phyloP scores from a whole-genome alignment of 2,329 filamentous ascomycete genomes.

The Laburnicola sp. region DNA sequence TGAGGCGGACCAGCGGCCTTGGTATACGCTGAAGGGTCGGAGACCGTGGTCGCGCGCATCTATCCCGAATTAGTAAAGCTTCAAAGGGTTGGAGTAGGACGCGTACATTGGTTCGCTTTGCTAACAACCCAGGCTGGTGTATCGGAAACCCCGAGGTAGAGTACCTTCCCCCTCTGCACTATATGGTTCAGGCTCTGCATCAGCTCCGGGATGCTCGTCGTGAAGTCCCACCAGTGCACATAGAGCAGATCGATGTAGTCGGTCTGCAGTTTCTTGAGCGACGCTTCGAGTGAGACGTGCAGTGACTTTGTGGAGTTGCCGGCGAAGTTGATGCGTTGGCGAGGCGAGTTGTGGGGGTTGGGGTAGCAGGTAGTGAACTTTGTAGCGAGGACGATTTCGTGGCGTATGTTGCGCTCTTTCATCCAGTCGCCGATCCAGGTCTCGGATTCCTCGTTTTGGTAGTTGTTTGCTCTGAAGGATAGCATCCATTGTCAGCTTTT shows the following conservation, averaged over 20 bases:
- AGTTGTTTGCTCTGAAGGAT: conserved; percentile 50
- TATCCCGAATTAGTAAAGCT: no score
- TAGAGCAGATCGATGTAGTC: conserved; percentile 45
- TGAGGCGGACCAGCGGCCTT: conserved; percentile 64
- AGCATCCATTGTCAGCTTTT: not conserved
- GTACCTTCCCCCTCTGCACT: conserved; percentile 42
- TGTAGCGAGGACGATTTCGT: conserved; percentile 59
- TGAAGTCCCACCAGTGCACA: conserved; percentile 42
- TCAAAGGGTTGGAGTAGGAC: not conserved
- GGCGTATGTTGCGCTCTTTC: conserved; percentile 48
- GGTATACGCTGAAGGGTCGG: conserved; percentile 69
- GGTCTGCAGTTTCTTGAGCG: conserved; percentile 48
- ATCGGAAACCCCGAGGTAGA: conserved; percentile 46
- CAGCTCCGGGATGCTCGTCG: conserved; percentile 41
- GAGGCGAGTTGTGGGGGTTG: conserved; percentile 28
- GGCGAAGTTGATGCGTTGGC: conserved; percentile 46
- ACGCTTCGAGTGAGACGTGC: conserved; percentile 43
- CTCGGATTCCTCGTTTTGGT: conserved; percentile 55
- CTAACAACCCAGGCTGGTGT: conserved; percentile 49
- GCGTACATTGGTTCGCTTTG: conserved; percentile 52
- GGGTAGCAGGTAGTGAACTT: conserved; percentile 52
- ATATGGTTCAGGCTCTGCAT: conserved; percentile 45
- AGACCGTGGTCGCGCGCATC: conserved; percentile 71
- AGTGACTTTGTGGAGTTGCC: conserved; percentile 48
- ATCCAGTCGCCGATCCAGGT: conserved; percentile 57